Evolutionary conservation across 1,284 basidiomycete genomes (phyloP).

Genomic region (Cutaneotrichosporon mucoides): DNA sequence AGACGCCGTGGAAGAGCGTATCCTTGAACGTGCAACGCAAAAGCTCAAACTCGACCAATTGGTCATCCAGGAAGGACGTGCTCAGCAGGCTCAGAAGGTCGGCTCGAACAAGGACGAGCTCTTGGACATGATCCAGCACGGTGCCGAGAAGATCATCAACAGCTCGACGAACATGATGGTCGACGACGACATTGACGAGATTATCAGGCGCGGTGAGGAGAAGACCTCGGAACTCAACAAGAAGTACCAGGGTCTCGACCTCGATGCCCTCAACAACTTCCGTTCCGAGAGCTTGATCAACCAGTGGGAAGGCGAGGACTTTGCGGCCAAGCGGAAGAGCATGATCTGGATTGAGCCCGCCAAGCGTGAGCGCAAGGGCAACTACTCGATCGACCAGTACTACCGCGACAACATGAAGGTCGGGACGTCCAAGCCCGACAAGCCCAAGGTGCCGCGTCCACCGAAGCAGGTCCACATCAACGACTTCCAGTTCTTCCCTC

Average conservation of each 20-base stretch:
- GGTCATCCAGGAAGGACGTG: conserved; percentile 93
- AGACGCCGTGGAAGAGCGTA: conserved; percentile 92
- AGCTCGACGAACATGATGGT: conserved; percentile 62
- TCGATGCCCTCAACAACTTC: conserved; percentile 96
- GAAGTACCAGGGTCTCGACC: conserved; percentile 89
- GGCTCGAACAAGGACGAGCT: conserved; percentile 90
- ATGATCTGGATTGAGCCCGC: conserved; percentile 78
- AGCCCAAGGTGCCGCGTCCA: conserved; percentile 78
- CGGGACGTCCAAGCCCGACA: conserved; percentile 64
- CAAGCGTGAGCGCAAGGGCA: conserved; percentile 92
- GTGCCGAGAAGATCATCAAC: conserved; percentile 95
- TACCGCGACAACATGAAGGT: conserved; percentile 86
- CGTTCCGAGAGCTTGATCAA: conserved; percentile 81
- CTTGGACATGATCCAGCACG: conserved; percentile 97
- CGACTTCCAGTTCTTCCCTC: conserved; percentile 97
- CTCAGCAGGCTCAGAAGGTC: conserved; percentile 56
- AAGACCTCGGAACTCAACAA: conserved; percentile 82
- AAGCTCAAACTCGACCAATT: conserved; percentile 94
- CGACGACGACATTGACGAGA: conserved; percentile 90
- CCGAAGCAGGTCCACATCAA: conserved; percentile 86
- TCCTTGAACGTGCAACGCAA: conserved; percentile 94
- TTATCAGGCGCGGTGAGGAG: conserved; percentile 87
- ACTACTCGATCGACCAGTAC: conserved; percentile 91
- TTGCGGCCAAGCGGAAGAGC: conserved; percentile 60
- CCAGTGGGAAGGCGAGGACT: conserved; percentile 97